phyloP scores from a whole-genome alignment of 495 filamentous ascomycete genomes.

The Annulohypoxylon stygium region DNA sequence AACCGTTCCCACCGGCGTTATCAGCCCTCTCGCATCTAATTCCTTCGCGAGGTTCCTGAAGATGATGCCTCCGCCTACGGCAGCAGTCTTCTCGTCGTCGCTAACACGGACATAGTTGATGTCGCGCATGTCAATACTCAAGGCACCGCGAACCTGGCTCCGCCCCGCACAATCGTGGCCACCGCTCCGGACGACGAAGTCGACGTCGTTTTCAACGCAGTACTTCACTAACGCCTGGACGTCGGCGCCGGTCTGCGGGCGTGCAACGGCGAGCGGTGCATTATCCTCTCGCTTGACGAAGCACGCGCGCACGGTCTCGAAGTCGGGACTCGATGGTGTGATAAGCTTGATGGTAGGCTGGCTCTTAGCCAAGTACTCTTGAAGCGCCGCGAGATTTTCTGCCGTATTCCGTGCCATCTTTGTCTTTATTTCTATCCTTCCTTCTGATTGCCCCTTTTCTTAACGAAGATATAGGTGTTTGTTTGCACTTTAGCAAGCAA shows the following conservation, averaged over 20 bases:
- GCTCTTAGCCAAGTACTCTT: neutral
- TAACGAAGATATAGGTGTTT: no score
- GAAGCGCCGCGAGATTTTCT: neutral
- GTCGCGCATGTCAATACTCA: conserved; percentile 15
- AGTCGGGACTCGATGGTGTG: conserved; percentile 1
- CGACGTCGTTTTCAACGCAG: neutral
- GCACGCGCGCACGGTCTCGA: conserved; percentile 11
- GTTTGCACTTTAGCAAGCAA: neutral
- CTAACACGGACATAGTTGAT: conserved; percentile 10
- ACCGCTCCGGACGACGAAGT: conserved; percentile 1
- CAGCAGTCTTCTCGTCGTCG: conserved; percentile 7
- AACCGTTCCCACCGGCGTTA: conserved; percentile 4
- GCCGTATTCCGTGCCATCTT: neutral
- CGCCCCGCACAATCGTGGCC: conserved; percentile 13
- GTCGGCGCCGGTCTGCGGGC: neutral
- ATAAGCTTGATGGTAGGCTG: conserved; percentile 11
- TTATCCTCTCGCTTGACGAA: neutral
- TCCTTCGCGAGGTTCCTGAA: conserved; percentile 7
- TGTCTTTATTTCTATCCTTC: neutral
- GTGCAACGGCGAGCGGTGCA: neutral
- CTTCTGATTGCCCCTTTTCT: neutral
- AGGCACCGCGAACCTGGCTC: conserved; percentile 1
- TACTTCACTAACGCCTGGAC: neutral
- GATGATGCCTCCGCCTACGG: neutral
- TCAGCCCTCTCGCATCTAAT: conserved; percentile 6